These are phyloP conservation scores for Triglochin maritima DNA, from an alignment of 106 monocot genomes.

Conservation along the genomic window DNA sequence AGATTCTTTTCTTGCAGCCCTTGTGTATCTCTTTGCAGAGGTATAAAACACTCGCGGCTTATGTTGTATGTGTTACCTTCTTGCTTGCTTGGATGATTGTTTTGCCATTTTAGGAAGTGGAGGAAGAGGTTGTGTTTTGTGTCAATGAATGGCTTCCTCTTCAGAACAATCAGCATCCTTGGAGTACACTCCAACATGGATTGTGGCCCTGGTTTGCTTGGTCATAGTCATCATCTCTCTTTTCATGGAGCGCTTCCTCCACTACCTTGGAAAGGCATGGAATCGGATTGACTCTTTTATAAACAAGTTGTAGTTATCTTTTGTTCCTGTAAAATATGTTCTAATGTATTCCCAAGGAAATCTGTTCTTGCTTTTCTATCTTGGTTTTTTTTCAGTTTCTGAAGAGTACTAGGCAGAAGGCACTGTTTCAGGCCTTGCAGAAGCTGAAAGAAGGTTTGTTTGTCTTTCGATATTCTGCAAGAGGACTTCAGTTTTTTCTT, in stretches of 20 bases:
- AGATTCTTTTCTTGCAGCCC: too few species aligned
- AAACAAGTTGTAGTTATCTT: too few species aligned
- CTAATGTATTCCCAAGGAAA: too few species aligned
- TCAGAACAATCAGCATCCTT: slow-evolving; percentile 2
- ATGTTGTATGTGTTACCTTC: too few species aligned
- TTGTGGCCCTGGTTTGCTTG: slow-evolving; percentile 63
- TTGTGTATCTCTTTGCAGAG: too few species aligned
- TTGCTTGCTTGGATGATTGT: too few species aligned
- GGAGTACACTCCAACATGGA: slow-evolving; percentile 69
- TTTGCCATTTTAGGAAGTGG: too few species aligned
- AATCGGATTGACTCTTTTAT: background rate
- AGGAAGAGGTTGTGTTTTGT: too few species aligned
- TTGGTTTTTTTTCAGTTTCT: slow-evolving; percentile 35
- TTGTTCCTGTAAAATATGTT: too few species aligned
- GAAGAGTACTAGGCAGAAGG: slow-evolving; percentile 28
- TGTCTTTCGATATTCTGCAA: background rate
- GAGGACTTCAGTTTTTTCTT: too few species aligned
- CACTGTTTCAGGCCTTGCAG: slow-evolving; percentile 58
- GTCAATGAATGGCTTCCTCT: background rate
- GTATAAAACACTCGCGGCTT: too few species aligned
- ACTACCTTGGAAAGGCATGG: slow-evolving; percentile 53
- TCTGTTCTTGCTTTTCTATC: background rate
- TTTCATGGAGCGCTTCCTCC: slow-evolving; percentile 50
- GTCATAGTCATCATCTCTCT: slow-evolving; percentile 62
- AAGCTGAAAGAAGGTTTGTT: slow-evolving; percentile 85